These are phyloP conservation scores for Hericium coralloides DNA, from an alignment of 768 basidiomycete species.

Conservation along the genomic window DNA sequence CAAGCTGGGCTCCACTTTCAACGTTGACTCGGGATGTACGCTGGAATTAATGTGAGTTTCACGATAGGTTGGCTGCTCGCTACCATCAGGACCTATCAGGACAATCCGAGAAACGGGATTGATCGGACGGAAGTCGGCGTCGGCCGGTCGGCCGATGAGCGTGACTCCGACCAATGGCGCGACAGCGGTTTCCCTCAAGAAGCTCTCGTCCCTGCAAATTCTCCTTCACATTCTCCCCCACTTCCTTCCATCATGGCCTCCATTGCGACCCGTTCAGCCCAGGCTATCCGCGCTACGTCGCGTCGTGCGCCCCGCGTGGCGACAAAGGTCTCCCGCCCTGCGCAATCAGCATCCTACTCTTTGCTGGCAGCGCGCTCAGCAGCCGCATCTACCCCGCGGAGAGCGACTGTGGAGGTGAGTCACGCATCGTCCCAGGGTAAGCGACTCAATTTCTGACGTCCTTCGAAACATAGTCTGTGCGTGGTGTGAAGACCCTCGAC, in stretches of 20 bases:
- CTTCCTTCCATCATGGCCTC: constrained; percentile 42
- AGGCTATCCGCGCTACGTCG: constrained; percentile 53
- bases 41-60: too few species aligned
- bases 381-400: constrained; percentile 7
- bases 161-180: too few species aligned
- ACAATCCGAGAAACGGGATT: too few species aligned
- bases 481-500: constrained; percentile 92
- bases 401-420: constrained; percentile 1
- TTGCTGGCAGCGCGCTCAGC: constrained; percentile 38
- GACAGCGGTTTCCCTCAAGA: too few species aligned
- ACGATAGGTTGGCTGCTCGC: too few species aligned
- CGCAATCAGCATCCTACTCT: constrained; percentile 59
- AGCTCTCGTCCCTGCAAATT: not conserved
- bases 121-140: too few species aligned
- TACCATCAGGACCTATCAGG: too few species aligned
- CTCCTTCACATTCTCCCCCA: not conserved
- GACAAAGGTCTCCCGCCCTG: constrained; percentile 28
- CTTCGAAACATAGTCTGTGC: constrained; percentile 34
- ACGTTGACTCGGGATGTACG: too few species aligned
- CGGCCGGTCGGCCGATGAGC: too few species aligned
- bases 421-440: not conserved
- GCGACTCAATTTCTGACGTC: not conserved
- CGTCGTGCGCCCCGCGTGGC: constrained; percentile 54
- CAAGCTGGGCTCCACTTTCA: too few species aligned
- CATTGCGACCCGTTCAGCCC: constrained; percentile 55